These are phyloP conservation scores for Immersiella caudata DNA, from an alignment of 495 filamentous ascomycete genomes.

Conservation along the genomic window DNA sequence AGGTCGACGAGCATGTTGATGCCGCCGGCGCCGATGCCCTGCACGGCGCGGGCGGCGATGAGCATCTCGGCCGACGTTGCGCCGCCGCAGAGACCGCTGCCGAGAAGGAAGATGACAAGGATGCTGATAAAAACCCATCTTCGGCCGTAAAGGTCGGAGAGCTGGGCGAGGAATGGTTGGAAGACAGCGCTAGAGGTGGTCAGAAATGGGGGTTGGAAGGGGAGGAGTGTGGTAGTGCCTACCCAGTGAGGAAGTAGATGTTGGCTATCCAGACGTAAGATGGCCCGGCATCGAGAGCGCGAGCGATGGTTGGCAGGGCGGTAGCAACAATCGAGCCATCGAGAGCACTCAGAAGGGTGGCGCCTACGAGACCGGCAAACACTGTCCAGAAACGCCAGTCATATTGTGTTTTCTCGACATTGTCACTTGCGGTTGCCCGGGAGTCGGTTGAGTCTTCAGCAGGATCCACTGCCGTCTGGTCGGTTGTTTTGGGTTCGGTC, in stretches of 20 bases:
- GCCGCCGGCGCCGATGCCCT: slow-evolving; percentile 79
- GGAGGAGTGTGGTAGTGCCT: not conserved
- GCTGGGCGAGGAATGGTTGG: slow-evolving; percentile 31
- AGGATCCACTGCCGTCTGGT: not conserved
- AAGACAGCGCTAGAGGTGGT: slow-evolving; percentile 17
- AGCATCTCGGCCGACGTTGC: slow-evolving; percentile 57
- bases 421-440: not conserved
- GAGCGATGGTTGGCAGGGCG: slow-evolving; percentile 44
- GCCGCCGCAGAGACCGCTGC: slow-evolving; percentile 46
- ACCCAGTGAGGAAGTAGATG: slow-evolving; percentile 40
- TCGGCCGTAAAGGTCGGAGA: slow-evolving; percentile 30
- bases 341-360: slow-evolving; percentile 37
- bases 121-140: slow-evolving; percentile 25
- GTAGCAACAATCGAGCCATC: slow-evolving; percentile 49
- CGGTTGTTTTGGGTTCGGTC: not conserved
- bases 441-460: not conserved
- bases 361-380: slow-evolving; percentile 9
- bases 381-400: slow-evolving; percentile 26
- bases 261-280: slow-evolving; percentile 51
- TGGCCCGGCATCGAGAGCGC: slow-evolving; percentile 33
- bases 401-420: not conserved
- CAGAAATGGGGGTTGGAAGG: not conserved
- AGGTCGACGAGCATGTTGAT: slow-evolving; percentile 78
- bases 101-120: slow-evolving; percentile 47
- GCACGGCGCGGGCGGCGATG: slow-evolving; percentile 72